Conservation (phyloP, 2,329 filamentous ascomycete species). For the Pyricularia sp. region DNA sequence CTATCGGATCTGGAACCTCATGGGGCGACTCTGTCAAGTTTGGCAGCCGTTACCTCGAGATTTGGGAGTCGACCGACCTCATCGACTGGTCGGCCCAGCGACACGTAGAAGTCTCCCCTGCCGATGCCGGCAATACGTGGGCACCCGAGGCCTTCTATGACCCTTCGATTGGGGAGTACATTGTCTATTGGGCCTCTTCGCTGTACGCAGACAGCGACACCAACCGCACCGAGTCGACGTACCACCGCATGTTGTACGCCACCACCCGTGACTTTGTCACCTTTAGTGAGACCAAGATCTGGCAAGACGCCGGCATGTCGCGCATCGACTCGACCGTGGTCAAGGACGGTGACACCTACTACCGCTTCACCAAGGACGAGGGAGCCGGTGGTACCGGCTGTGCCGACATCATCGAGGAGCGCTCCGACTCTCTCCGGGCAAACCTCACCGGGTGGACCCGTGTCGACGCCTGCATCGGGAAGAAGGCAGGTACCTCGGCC, state of each 20-base stretch:
- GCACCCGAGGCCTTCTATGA: slow-evolving; percentile 26
- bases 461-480: slow-evolving; percentile 34
- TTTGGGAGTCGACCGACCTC: slow-evolving; percentile 28
- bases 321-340: slow-evolving; percentile 40
- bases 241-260: slow-evolving; percentile 39
- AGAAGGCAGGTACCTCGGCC: slow-evolving; percentile 30
- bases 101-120: slow-evolving; percentile 24
- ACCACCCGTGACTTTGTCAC: slow-evolving; percentile 37
- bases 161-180: slow-evolving; percentile 15
- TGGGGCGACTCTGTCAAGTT: slow-evolving; percentile 13
- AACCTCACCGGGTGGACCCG: slow-evolving; percentile 28
- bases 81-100: slow-evolving; percentile 24
- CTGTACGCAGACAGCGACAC: slow-evolving; percentile 28
- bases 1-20: slow-evolving; percentile 17
- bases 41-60: slow-evolving; percentile 16
- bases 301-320: slow-evolving; percentile 37
- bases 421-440: slow-evolving; percentile 26
- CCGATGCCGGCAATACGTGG: slow-evolving; percentile 27
- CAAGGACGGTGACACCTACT: slow-evolving; percentile 26
- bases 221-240: slow-evolving; percentile 26
- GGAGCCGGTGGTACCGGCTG: slow-evolving; percentile 34
- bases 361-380: slow-evolving; percentile 44
- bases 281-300: slow-evolving; percentile 31
- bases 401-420: slow-evolving; percentile 40
- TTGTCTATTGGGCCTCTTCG: slow-evolving; percentile 26